Evolutionary conservation across 1,139 yeast species (phyloP), one percentile per base, ranked within the genome.

Genomic region (Geotrichum klebahnii): DNA sequence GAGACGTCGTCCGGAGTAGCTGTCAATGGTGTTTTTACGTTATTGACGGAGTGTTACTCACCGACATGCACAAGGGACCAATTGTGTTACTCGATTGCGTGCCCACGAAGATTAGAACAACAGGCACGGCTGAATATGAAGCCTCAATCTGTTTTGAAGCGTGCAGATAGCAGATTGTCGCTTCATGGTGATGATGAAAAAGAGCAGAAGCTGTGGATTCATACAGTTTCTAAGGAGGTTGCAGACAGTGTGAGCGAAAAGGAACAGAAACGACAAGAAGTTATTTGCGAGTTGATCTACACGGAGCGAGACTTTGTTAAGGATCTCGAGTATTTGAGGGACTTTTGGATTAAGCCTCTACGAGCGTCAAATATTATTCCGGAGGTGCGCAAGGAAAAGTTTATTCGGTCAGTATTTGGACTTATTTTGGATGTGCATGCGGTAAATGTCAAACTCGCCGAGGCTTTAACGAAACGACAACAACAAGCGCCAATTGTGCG

Each of bases 241-340:
- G 79, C 92, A 62, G 95, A 86, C 54, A 76, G 81, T 48, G 77
- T 92, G 52, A 88, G 87, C 54, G 92, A 88, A 59, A 79, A 74
- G 52, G 98, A 92, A 66, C 84, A 87, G 65, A 89, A 88, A 72
- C 79, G 97, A 58, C 98, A 92, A 67, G 98, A 92, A 64, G 83
- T 92, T 57, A 92, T 92, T 51, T 92, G 89, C 69, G 98, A 92
- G 67, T 85, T 92, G 34, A 87, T 88, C 48, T 85, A 87, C 60
- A 92, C 97, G 2, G 98, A 92, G 69, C 79, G 97, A 54, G 95
- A 94, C 58, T 92, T 90, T 67, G 96, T 92, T 52, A 90, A 89
- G 68, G 96, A 94, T 62, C 74, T 92, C 63, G 98, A 92, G 67
- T 87, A 90, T 60, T 75, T 94, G 65, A 81, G 96, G 43, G 97